These are phyloP conservation scores for Colletotrichum filicis DNA, from an alignment of 2,329 filamentous ascomycete genomes.

Conservation along the genomic window DNA sequence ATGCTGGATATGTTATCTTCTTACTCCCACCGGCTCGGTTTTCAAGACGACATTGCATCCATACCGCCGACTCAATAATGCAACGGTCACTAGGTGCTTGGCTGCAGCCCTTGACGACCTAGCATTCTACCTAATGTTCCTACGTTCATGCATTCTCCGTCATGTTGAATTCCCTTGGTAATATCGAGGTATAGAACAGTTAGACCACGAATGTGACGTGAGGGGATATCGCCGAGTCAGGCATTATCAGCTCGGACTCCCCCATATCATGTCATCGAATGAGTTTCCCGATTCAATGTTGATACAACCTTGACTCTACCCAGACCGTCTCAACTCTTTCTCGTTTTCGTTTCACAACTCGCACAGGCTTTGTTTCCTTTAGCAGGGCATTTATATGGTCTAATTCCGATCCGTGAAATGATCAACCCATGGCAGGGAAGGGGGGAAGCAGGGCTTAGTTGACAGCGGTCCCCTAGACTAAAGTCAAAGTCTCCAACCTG, in stretches of 20 bases:
- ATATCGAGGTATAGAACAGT: not conserved
- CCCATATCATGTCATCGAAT: conserved; percentile 10
- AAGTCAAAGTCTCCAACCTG: not conserved
- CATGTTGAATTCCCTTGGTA: not conserved
- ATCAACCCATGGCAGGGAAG: not conserved
- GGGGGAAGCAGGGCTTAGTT: not conserved
- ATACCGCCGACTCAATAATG: not conserved
- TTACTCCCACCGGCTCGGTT: not conserved
- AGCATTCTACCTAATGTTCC: too few species aligned
- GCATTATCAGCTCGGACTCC: not conserved
- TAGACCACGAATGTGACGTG: too few species aligned
- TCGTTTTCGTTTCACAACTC: conserved; percentile 28
- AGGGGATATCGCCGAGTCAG: conserved; percentile 1
- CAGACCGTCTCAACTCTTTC: conserved; percentile 23
- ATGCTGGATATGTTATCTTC: not conserved
- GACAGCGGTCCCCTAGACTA: not conserved
- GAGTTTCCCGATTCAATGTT: conserved; percentile 19
- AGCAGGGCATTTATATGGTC: not conserved
- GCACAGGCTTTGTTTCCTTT: conserved; percentile 25
- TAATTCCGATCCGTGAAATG: not conserved
- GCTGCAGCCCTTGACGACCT: not conserved
- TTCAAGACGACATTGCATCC: not conserved
- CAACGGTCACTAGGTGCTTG: not conserved
- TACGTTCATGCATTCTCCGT: too few species aligned
- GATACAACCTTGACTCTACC: conserved; percentile 19